Conservation (phyloP, 495 filamentous ascomycete species). For the Hypoxylon crocopeplum region DNA sequence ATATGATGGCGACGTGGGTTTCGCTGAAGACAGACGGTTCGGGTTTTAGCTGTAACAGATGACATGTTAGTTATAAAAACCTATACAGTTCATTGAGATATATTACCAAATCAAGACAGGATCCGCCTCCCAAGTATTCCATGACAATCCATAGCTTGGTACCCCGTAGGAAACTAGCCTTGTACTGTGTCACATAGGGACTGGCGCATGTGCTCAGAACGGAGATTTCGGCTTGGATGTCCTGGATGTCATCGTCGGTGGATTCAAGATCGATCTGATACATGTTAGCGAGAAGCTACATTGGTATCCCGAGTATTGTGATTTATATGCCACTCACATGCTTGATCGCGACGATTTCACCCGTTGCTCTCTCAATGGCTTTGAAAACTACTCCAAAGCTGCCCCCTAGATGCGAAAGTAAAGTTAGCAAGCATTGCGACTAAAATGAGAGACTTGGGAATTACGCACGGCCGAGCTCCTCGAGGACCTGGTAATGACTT, state of each 20-base stretch:
- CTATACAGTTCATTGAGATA: background rate
- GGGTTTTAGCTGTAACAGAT: conserved; percentile 78
- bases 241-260: conserved; percentile 95
- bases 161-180: conserved; percentile 90
- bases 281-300: conserved; percentile 24
- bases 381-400: conserved; percentile 98
- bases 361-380: conserved; percentile 82
- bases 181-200: conserved; percentile 94
- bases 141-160: conserved; percentile 99
- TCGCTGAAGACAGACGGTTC: conserved; percentile 90
- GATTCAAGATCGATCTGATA: conserved; percentile 94
- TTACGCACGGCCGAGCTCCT: conserved; percentile 87
- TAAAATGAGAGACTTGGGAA: conserved; percentile 3
- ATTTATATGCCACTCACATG: conserved; percentile 63
- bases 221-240: conserved; percentile 97
- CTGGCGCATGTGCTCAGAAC: conserved; percentile 94
- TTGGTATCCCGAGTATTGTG: background rate
- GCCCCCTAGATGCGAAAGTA: conserved; percentile 62
- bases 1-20: conserved; percentile 92
- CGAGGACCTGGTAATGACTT: conserved; percentile 83
- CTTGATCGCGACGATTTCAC: conserved; percentile 91
- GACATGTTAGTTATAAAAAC: conserved; percentile 33
- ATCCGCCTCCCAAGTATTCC: conserved; percentile 95
- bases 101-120: conserved; percentile 85
- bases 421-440: conserved; percentile 17